Conservation (phyloP, 2,329 filamentous ascomycete species). For the Trichoderma aggressivum region DNA sequence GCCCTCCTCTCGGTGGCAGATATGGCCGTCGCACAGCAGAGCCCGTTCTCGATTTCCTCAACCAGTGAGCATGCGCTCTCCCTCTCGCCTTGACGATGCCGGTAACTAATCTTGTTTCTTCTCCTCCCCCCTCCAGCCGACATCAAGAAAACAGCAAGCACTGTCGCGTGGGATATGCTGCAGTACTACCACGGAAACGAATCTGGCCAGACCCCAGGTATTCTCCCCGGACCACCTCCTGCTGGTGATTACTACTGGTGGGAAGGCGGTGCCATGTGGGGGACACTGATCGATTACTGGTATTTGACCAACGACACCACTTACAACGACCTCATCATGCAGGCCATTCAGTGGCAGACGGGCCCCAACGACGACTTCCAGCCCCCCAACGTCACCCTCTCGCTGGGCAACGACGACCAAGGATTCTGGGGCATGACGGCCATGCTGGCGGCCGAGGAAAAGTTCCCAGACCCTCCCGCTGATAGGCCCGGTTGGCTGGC, state of each 20-base stretch:
- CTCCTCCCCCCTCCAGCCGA: constrained; percentile 25
- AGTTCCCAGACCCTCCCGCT: constrained; percentile 52
- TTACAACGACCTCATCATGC: constrained; percentile 54
- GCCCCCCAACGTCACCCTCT: constrained; percentile 51
- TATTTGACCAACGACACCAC: constrained; percentile 56
- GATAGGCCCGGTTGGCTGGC: constrained; percentile 52
- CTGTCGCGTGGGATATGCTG: constrained; percentile 44
- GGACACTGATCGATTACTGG: constrained; percentile 63
- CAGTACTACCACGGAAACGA: constrained; percentile 46
- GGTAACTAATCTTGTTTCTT: not conserved
- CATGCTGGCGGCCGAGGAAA: constrained; percentile 57
- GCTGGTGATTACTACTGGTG: constrained; percentile 60
- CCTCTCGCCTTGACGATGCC: constrained; percentile 2
- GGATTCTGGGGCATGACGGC: constrained; percentile 64
- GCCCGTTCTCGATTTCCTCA: constrained; percentile 3
- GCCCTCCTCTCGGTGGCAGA: constrained; percentile 13
- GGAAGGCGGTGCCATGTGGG: constrained; percentile 62
- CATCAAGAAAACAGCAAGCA: constrained; percentile 39
- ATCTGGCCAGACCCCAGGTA: constrained; percentile 44
- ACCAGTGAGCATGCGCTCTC: not conserved
- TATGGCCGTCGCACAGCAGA: constrained; percentile 6
- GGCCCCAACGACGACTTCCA: constrained; percentile 54
- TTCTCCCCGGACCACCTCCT: constrained; percentile 46
- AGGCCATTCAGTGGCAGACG: constrained; percentile 51
- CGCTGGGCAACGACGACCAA: constrained; percentile 63